Evolutionary conservation across 2,329 filamentous ascomycete genomes (phyloP).

Genomic region (Ciborinia camelliae): DNA sequence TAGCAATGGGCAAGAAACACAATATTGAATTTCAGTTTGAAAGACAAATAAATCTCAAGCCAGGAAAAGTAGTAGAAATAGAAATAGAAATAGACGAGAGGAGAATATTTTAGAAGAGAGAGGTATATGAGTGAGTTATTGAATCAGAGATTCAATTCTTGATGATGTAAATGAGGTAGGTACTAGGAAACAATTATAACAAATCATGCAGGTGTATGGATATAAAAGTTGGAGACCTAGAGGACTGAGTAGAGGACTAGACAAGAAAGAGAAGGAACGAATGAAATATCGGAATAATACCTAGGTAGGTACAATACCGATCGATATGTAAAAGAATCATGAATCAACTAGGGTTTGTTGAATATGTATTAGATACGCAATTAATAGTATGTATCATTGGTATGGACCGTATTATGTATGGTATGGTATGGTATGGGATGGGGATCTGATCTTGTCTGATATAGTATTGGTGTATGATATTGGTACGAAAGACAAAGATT

Average conservation of each 20-base stretch:
- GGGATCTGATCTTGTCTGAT: neutral
- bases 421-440: neutral
- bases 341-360: slow-evolving; percentile 13
- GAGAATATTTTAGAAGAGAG: neutral
- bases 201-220: slow-evolving; percentile 10
- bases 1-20: slow-evolving; percentile 6
- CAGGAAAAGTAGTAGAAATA: neutral
- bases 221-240: slow-evolving; percentile 14
- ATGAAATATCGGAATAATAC: slow-evolving; percentile 16
- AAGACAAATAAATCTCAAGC: neutral
- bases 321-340: slow-evolving; percentile 7
- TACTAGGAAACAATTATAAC: slow-evolving; percentile 3
- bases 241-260: neutral
- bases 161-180: neutral
- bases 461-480: too few relatives aligned
- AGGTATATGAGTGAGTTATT: neutral
- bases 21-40: neutral
- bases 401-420: neutral
- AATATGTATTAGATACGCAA: slow-evolving; percentile 12
- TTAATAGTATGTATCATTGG: slow-evolving; percentile 13
- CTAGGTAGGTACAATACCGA: slow-evolving; percentile 9
- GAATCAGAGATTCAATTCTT: slow-evolving; percentile 3
- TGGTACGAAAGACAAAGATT: slow-evolving; percentile 12
- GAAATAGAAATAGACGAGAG: neutral
- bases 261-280: slow-evolving; percentile 12